Percentiles rank a stretch among this genome's conserved stretches.
Evolutionary conservation across 2,329 filamentous ascomycete genomes (phyloP).

Genomic region (Botrytis fragariae): DNA sequence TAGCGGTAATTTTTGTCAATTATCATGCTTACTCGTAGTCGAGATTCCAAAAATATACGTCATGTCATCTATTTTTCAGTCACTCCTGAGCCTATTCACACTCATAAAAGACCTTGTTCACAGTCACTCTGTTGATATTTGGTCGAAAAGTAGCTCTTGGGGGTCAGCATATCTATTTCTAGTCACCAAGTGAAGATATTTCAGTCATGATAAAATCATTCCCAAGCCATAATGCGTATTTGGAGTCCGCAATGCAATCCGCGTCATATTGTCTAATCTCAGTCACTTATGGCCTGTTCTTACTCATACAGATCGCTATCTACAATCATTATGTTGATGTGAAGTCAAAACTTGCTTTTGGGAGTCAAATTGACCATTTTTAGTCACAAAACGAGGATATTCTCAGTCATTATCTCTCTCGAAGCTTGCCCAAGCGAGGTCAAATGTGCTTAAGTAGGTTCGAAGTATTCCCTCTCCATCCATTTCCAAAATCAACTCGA

Average conservation of each 20-base stretch:
- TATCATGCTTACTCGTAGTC: neutral
- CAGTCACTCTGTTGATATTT: neutral
- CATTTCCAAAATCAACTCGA: neutral
- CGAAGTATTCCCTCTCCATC: no score
- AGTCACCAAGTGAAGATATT: neutral
- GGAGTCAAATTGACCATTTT: neutral
- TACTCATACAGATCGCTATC: no score
- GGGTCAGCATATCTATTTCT: neutral
- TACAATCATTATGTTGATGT: neutral
- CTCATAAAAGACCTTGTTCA: no score
- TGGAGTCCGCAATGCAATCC: no score
- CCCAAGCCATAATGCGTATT: neutral
- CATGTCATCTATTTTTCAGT: no score
- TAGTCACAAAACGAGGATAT: neutral
- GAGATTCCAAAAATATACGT: neutral
- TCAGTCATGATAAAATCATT: neutral
- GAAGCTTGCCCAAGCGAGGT: neutral
- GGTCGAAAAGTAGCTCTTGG: neutral
- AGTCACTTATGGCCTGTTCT: no score
- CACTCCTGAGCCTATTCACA: neutral
- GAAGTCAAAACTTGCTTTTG: neutral
- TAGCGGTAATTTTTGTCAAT: rapidly evolving
- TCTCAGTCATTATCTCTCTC: neutral
- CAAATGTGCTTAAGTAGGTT: neutral
- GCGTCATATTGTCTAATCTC: neutral